Percentiles rank a stretch among this genome's conserved stretches.
These are phyloP conservation scores for Phaseolus coccineus DNA, from an alignment of 331 rosid genomes.

Conservation along the genomic window DNA sequence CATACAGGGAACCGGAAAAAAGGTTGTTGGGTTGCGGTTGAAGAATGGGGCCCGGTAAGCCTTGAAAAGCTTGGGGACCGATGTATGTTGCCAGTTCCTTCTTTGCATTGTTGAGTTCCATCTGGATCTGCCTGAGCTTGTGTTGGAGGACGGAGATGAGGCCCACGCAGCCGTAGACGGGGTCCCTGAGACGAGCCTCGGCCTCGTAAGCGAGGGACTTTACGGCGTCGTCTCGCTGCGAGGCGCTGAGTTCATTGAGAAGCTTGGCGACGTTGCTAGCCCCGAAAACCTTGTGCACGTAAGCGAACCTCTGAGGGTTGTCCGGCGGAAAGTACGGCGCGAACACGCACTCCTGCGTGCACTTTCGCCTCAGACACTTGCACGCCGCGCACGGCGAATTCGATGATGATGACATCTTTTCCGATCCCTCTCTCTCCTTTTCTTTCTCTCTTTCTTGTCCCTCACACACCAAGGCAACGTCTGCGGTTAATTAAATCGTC, in stretches of 20 bases:
- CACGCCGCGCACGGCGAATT: constrained; percentile 97
- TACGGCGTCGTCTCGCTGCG: constrained; percentile 86
- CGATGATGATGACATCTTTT: constrained; percentile 55
- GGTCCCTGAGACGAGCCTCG: constrained; percentile 85
- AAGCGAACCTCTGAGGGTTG: constrained; percentile 78
- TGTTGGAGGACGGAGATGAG: constrained; percentile 86
- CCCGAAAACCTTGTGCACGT: constrained; percentile 88
- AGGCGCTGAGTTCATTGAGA: constrained; percentile 71
- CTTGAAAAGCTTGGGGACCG: constrained; percentile 72
- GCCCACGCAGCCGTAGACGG: constrained; percentile 94
- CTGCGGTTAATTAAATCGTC: constrained; percentile 30
- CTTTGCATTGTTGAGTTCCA: constrained; percentile 67
- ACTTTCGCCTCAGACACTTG: constrained; percentile 77
- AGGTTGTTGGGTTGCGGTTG: constrained; percentile 50
- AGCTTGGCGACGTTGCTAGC: constrained; percentile 93
- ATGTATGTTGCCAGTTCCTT: constrained; percentile 76
- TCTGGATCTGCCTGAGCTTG: constrained; percentile 61
- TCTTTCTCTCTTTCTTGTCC: not conserved
- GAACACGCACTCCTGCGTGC: constrained; percentile 93
- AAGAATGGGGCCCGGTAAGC: constrained; percentile 42
- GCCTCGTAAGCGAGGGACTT: constrained; percentile 93
- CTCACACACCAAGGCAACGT: constrained; percentile 41
- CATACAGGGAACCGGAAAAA: constrained; percentile 41
- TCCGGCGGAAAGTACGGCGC: constrained; percentile 99
- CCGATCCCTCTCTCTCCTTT: constrained; percentile 28